A percentile compares a stretch with the other conserved stretches of the same genome.
Evolutionary conservation across 768 basidiomycete genomes (phyloP).

Genomic region (Calocera viscosa): DNA sequence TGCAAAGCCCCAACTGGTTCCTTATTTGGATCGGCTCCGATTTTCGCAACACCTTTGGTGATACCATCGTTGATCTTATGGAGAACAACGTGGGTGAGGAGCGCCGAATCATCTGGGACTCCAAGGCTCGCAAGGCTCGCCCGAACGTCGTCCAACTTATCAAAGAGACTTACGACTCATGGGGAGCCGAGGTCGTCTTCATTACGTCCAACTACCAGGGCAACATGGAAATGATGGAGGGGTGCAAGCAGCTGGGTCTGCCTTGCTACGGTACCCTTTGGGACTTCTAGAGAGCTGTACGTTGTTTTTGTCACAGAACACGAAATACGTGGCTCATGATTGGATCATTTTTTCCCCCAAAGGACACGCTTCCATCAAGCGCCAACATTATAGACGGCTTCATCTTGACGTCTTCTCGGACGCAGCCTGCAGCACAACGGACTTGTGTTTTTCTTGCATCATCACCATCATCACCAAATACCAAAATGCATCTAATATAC

Average conservation of each 20-base stretch:
- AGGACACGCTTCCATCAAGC: too few relatives aligned
- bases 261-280: conserved; percentile 54
- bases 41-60: conserved; percentile 74
- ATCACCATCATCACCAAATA: too few relatives aligned
- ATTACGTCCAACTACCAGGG: conserved; percentile 75
- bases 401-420: too few relatives aligned
- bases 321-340: too few relatives aligned
- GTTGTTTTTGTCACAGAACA: not conserved
- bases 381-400: too few relatives aligned
- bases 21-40: conserved; percentile 70
- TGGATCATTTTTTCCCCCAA: too few relatives aligned
- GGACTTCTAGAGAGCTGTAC: conserved; percentile 40
- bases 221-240: conserved; percentile 67
- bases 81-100: conserved; percentile 59
- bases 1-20: conserved; percentile 64
- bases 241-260: conserved; percentile 56
- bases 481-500: too few relatives aligned
- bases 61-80: conserved; percentile 63
- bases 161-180: conserved; percentile 52
- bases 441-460: too few relatives aligned
- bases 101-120: conserved; percentile 65
- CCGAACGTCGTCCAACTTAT: conserved; percentile 68
- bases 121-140: conserved; percentile 53
- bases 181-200: conserved; percentile 72
- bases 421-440: too few relatives aligned